Evolutionary conservation across 2,329 filamentous ascomycete species (phyloP), one percentile per base, ranked within the genome.

Genomic region (Microsporum ferrugineum): DNA sequence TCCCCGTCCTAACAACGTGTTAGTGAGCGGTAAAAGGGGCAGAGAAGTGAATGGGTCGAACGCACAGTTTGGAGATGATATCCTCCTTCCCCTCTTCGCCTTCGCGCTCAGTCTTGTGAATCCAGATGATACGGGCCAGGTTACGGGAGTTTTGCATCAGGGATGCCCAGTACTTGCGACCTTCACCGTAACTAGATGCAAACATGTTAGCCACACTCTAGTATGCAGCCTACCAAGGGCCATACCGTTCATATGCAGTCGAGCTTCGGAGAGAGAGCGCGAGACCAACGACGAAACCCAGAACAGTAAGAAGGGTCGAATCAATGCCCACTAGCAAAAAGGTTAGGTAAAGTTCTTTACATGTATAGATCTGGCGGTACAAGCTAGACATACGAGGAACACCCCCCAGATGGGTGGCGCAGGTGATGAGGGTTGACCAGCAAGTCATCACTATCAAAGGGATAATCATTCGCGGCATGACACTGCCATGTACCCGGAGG

Each of bases 251-350:
- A 67, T 91, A 91, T 7, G 88, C 88, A 5, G 87, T 89, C 1
- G 86, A 85, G 64, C 82, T 88, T 62, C 88, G 84, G 76, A 91
- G 90, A 0, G 87, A 89, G 38, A 91, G 79, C n/a, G 85, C 82
- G 62, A 91, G 76, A 82, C 85, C 85, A 71, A 91, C 87, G 63
- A 91, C 86, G 76, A 91, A 91, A 86, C 88, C 88, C 51, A 88
- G 82, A 59, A 91, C 84, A 0, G 88, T 91, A 59, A 91, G 79
- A 23, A 91, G 78, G 36, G 89, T 80, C n/a, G 63, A 63, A 6
- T 62, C 61, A n/a, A 91, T 84, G 53, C 79, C 80, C 17, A 86
- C 71, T 71, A 57, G 14, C 17, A 23, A 56, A 53, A 59, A 60
- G 47, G 61, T 65, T 49, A 62, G 58, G 49, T n/a, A 14, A 5